phyloP scores from a whole-genome alignment of 2,329 filamentous ascomycete genomes.

The Lachnellula subtilissima region DNA sequence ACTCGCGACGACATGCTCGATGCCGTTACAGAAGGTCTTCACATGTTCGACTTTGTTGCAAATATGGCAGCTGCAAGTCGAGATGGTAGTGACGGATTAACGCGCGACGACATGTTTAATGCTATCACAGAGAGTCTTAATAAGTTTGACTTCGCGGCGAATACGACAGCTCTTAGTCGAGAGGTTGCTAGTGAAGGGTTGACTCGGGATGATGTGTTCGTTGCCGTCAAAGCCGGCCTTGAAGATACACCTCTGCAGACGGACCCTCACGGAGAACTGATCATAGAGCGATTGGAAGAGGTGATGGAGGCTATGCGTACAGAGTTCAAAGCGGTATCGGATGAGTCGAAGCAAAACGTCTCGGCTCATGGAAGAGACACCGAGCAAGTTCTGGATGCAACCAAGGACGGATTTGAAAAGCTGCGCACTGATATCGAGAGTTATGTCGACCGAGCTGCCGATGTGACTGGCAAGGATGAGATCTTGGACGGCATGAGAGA shows the following conservation, averaged over 20 bases:
- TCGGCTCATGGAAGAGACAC: conserved; percentile 75
- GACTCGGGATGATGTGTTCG: conserved; percentile 50
- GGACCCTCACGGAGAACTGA: conserved; percentile 42
- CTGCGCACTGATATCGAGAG: conserved; percentile 74
- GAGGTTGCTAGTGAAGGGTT: conserved; percentile 44
- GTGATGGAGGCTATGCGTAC: conserved; percentile 56
- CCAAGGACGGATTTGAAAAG: conserved; percentile 80
- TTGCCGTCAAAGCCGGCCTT: conserved; percentile 56
- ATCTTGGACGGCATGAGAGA: conserved; percentile 64
- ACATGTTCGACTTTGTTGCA: conserved; percentile 39
- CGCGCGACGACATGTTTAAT: conserved; percentile 61
- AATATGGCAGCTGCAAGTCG: conserved; percentile 49
- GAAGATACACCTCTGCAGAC: conserved; percentile 39
- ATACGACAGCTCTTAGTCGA: conserved; percentile 38
- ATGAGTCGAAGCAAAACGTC: conserved; percentile 71
- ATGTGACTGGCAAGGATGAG: conserved; percentile 68
- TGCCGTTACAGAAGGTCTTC: conserved; percentile 55
- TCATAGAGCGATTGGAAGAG: conserved; percentile 56
- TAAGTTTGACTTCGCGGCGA: conserved; percentile 65
- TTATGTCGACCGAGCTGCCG: conserved; percentile 70
- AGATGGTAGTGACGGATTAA: conserved; percentile 52
- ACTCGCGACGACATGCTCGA: conserved; percentile 62
- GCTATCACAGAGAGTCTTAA: conserved; percentile 54
- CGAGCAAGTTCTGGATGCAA: conserved; percentile 81
- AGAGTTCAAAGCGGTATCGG: conserved; percentile 56